Base-by-base conservation (phyloP, 2,329 filamentous ascomycete species). In the Rhynchosporium secalis region DNA sequence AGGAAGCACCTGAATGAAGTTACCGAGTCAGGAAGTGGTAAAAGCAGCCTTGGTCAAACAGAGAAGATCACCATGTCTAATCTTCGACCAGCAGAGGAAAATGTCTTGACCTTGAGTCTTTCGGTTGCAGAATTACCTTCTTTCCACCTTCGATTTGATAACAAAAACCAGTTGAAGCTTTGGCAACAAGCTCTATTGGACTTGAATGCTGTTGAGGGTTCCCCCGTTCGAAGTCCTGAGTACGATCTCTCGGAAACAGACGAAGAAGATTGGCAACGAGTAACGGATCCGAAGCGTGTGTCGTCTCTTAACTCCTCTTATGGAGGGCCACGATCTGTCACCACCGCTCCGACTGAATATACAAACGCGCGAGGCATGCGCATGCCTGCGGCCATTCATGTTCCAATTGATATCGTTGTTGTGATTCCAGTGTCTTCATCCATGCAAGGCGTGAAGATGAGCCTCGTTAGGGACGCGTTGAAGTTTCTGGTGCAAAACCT, bases 371-470 rank as follows among this genome's bases (percentile, higher is more conserved):
- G 71, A 82, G 59, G 63, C 45, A 62, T 67, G 49, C 71, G 71
- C 56, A 70, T 79, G 28, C 69, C 77, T 38, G 56, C 74, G 55
- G 61, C 74, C 33, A 75, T 94, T 54, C 95, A 99, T 73, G 91
- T 98, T 15, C 94, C 95, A 1, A 86, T 98, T 59, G 95, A 99
- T 73, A 87, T 99, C 36, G 94, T 99, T 0, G 92, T 98, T 0
- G 95, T 99, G 28, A 93, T 99, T 40, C 95, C 95, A 0, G 92
- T 99, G 5, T 98, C 95, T 0, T 96, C 94, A 0, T 98, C 95
- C 0, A 99, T 98, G 94, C 95, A 98, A 76, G 95, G 95, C n/a
- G 85, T 99, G 64, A 99, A 99, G 79, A 97, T 98, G 73, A 96
- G 94, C 65, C 82, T 99, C 1, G 86, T 99, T 13, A 88, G 92